Conservation (phyloP, 164 flowering plant species). For the Magnolia kwangsiensis region DNA sequence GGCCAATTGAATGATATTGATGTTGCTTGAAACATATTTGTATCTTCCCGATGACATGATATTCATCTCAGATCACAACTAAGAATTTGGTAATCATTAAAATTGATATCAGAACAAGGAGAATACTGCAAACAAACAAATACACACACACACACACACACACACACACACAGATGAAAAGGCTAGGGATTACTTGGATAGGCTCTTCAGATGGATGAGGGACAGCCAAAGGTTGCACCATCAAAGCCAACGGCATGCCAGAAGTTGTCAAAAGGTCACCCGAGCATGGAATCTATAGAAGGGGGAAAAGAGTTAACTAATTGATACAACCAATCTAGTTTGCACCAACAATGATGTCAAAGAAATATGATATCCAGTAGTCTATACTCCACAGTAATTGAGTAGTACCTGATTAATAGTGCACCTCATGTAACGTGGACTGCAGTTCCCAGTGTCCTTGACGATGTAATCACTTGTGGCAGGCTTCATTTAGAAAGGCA, state of each 20-base stretch:
- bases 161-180: too few relatives aligned
- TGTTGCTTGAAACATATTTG: not conserved
- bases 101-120: not conserved
- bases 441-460: conserved; percentile 93
- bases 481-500: conserved; percentile 50
- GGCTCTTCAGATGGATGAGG: conserved; percentile 99
- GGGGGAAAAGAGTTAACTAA: not conserved
- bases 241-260: conserved; percentile 86
- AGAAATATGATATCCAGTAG: not conserved
- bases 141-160: too few relatives aligned
- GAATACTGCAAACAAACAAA: not conserved
- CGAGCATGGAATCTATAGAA: conserved; percentile 84
- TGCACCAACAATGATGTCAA: not conserved
- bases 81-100: not conserved
- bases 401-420: conserved; percentile 80
- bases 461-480: conserved; percentile 86
- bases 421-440: conserved; percentile 97
- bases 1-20: not conserved
- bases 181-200: conserved; percentile 59
- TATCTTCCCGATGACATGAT: not conserved
- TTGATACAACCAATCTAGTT: not conserved
- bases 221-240: conserved; percentile 95
- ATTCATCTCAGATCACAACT: not conserved
- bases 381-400: not conserved
- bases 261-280: conserved; percentile 82